Base-by-base conservation (phyloP, 148 eudicot genomes). In the Fagopyrum homotropicum region DNA sequence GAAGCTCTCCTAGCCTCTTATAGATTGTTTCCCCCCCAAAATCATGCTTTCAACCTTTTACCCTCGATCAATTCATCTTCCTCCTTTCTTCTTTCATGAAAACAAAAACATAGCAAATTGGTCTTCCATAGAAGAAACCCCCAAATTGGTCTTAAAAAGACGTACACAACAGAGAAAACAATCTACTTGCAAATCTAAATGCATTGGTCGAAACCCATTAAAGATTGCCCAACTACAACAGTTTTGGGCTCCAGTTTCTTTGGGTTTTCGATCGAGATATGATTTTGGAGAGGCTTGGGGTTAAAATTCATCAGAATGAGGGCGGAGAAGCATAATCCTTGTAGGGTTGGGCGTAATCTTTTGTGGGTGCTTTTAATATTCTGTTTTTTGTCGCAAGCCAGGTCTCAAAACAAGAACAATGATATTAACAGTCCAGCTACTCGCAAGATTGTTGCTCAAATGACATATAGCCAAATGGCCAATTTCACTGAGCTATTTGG, bases 401-500 rank as follows among this genome's bases (percentile, higher is more conserved):
- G 70, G 76, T 81, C 85, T 66, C 86, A 80, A 45, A 73, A 82
- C 57, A 52, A 52, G 57, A 87, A 73, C 2, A 86, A 76, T 63
- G 43, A 68, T 14, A 40, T 35, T 44, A 22, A 70, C 35, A 84
- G 75, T 15, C 81, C 86, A 45, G 80, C 83, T 1, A 75, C 79
- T 22, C 54, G 82, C 17, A 82, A 85, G 17, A 64, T 89, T 63
- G 89, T 86, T 68, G 79, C 90, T 44, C 78, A 85, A 12, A 76
- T 85, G 19, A 77, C 90, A 5, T 85, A 86, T 47, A 82, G 57
- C 79, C 93, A 90, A 52, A 73, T 95, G 78, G 72, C 87, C 4
- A 88, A 88, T 78, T 83, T 89, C 26, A 86, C 90, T 16, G 73
- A 81, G 11, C 80, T 85, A 2, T 92, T 89, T 77, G 81, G 84